These are phyloP conservation scores for Pythium plurisporium DNA, from an alignment of 352 stramenopile genomes.

Conservation along the genomic window DNA sequence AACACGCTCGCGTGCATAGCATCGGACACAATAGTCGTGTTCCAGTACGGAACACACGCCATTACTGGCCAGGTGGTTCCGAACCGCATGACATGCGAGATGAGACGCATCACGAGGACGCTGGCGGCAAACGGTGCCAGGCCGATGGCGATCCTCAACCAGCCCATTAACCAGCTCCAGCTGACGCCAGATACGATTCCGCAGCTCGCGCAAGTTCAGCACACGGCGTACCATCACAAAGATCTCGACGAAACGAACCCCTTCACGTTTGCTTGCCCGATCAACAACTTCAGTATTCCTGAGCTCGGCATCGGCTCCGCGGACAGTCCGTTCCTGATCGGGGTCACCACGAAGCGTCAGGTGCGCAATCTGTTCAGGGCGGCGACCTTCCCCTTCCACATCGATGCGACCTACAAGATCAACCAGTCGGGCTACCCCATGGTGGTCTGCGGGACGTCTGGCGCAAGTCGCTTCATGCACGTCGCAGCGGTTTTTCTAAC, in stretches of 20 bases:
- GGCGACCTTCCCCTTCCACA: slow-evolving; percentile 1
- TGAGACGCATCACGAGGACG: slow-evolving; percentile 6
- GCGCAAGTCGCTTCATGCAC: slow-evolving; percentile 2
- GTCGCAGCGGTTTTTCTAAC: slow-evolving; percentile 4
- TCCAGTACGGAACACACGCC: not conserved
- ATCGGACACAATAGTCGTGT: not conserved
- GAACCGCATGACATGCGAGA: slow-evolving; percentile 1
- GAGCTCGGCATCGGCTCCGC: not conserved
- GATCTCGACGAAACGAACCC: slow-evolving; percentile 5
- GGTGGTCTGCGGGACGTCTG: slow-evolving; percentile 9
- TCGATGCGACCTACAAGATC: slow-evolving; percentile 14
- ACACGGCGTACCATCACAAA: not conserved
- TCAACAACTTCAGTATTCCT: not conserved
- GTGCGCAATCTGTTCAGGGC: not conserved
- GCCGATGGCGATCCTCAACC: slow-evolving; percentile 1
- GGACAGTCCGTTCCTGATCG: slow-evolving; percentile 3
- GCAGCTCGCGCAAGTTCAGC: not conserved
- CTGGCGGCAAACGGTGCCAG: not conserved
- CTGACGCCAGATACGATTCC: slow-evolving; percentile 3
- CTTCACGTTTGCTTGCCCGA: slow-evolving; percentile 4
- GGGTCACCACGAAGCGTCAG: not conserved
- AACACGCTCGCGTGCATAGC: not conserved
- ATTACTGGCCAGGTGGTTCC: not conserved
- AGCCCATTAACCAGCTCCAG: slow-evolving; percentile 8
- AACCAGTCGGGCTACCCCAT: slow-evolving; percentile 7